Percentiles rank a stretch among this genome's conserved stretches.
Conservation (phyloP, 352 stramenopile species). For the Globisporangium cederbergense region DNA sequence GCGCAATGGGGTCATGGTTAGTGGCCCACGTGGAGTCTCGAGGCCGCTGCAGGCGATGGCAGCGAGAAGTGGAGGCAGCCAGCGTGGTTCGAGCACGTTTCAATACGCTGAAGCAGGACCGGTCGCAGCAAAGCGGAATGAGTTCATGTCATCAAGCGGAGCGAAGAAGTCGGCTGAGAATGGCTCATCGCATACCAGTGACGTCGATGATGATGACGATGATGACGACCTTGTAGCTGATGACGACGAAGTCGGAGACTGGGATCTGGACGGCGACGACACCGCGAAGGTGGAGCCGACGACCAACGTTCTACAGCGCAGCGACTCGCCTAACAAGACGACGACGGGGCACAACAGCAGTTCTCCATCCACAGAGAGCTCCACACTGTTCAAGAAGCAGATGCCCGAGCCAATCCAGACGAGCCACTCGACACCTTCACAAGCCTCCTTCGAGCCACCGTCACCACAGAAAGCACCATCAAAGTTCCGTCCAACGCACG, state of each 20-base stretch:
- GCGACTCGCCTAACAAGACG: not conserved
- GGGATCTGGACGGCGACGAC: not conserved
- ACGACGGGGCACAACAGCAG: not conserved
- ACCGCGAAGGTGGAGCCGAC: not conserved
- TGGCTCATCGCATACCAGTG: not conserved
- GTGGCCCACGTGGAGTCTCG: not conserved
- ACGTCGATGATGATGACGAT: conserved; percentile 27
- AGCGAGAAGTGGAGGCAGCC: not conserved
- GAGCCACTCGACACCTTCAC: not conserved
- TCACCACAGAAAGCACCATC: conserved; percentile 14
- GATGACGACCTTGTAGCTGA: conserved; percentile 35
- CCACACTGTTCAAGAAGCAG: conserved; percentile 5
- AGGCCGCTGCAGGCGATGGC: conserved; percentile 3
- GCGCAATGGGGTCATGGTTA: not conserved
- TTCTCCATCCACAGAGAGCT: not conserved
- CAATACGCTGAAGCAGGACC: not conserved
- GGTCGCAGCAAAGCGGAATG: not conserved
- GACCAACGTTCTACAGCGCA: not conserved
- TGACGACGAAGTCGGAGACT: conserved; percentile 40
- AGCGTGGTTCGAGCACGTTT: not conserved
- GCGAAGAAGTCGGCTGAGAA: not conserved
- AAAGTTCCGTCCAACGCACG: conserved; percentile 32
- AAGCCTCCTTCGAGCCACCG: no score
- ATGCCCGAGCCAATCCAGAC: conserved; percentile 2
- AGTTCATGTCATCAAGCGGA: no score